A percentile compares a stretch with the other conserved stretches of the same genome.
These are phyloP conservation scores for Penicillium sp. DNA, from an alignment of 2,329 filamentous ascomycete genomes.

Conservation along the genomic window DNA sequence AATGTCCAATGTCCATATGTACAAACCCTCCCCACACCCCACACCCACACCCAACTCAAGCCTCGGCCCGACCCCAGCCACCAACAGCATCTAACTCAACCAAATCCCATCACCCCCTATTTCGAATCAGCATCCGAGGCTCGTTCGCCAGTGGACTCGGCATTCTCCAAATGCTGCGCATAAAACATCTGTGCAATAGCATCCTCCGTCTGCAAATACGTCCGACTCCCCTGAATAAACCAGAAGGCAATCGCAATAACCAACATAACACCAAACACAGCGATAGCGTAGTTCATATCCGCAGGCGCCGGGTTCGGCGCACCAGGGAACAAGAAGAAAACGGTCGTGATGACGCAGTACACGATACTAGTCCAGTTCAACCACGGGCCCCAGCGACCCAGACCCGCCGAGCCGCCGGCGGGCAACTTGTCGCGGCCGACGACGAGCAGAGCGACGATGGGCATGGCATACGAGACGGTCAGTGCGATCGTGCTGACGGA, in stretches of 20 bases:
- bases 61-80: no score
- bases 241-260: conserved; percentile 55
- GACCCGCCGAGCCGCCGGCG: conserved; percentile 46
- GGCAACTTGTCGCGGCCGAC: conserved; percentile 58
- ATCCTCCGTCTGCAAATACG: conserved; percentile 40
- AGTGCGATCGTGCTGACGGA: conserved; percentile 60
- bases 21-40: no score
- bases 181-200: conserved; percentile 32
- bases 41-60: no score
- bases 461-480: conserved; percentile 56
- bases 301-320: conserved; percentile 47
- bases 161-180: conserved; percentile 30
- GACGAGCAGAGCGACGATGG: conserved; percentile 52
- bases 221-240: conserved; percentile 50
- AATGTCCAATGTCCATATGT: no score
- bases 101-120: neutral
- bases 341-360: conserved; percentile 55
- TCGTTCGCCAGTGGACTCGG: neutral
- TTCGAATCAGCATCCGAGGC: conserved; percentile 1
- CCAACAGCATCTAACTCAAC: neutral
- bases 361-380: conserved; percentile 54
- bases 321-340: conserved; percentile 59
- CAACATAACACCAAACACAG: conserved; percentile 59
- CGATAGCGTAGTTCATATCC: conserved; percentile 63
- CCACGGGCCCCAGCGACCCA: conserved; percentile 50